Conservation (phyloP, 164 flowering plant genomes). For the Nymphaea thermarum region DNA sequence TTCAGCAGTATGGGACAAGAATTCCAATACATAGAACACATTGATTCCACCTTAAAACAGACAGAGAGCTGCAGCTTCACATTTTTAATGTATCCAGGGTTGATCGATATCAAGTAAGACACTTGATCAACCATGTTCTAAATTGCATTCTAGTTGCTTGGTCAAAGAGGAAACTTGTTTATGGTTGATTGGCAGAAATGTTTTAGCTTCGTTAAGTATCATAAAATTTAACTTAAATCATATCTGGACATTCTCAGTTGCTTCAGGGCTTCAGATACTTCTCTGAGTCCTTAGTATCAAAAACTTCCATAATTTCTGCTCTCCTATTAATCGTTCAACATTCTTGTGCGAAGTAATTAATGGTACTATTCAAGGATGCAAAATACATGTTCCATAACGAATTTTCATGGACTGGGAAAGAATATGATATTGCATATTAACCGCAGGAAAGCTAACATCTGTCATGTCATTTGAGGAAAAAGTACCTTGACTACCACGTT, state of each 20-base stretch:
- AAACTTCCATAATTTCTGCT: background rate
- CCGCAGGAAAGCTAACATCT: background rate
- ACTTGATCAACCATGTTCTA: background rate
- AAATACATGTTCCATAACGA: background rate
- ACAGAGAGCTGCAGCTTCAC: background rate
- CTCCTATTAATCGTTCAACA: background rate
- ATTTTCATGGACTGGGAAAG: background rate
- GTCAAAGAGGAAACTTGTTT: background rate
- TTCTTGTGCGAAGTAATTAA: background rate
- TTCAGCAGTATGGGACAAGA: too few species aligned
- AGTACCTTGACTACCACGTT: slow-evolving; percentile 68
- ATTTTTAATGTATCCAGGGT: background rate
- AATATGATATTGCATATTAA: background rate
- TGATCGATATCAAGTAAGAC: background rate
- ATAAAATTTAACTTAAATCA: too few species aligned
- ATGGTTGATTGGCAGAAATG: background rate
- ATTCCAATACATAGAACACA: too few species aligned
- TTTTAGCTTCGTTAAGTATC: too few species aligned
- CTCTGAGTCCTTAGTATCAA: background rate
- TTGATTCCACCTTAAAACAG: background rate
- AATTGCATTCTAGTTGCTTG: background rate
- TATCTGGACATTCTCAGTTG: too few species aligned
- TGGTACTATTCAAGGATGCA: background rate
- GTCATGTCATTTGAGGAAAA: background rate
- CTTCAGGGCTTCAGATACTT: too few species aligned